Conservation (phyloP, 306 rosid genomes). For the Chamaecrista fasciculata region DNA sequence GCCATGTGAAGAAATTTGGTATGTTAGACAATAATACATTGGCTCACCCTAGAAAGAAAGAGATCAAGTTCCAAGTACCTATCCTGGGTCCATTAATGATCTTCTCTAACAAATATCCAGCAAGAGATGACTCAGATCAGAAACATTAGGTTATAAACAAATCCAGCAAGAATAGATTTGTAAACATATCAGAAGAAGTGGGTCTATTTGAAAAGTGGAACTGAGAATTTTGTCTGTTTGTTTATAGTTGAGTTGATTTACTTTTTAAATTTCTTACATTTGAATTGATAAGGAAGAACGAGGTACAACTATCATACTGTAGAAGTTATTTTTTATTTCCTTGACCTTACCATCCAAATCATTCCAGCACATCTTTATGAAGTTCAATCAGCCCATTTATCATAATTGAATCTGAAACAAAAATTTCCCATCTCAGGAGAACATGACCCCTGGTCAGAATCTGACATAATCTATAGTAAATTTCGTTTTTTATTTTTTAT, state of each 20-base stretch:
- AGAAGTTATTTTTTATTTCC: neutral
- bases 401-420: slow-evolving; percentile 2
- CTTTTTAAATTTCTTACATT: neutral
- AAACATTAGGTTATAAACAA: neutral
- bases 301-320: neutral
- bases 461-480: neutral
- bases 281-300: neutral
- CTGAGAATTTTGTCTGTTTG: neutral
- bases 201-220: neutral
- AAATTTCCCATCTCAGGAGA: neutral
- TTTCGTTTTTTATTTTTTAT: neutral
- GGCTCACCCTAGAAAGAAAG: neutral
- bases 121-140: neutral
- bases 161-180: neutral
- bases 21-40: neutral
- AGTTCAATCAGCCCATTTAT: neutral
- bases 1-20: neutral
- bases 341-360: neutral
- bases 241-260: neutral
- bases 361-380: neutral
- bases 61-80: neutral
- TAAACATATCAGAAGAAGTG: neutral
- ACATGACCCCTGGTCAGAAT: neutral
- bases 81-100: neutral
- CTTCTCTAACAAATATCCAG: neutral